Percentiles rank a stretch among this genome's conserved stretches.
These are phyloP conservation scores for Blastobotrys apis DNA, from an alignment of 1,139 yeast species.

Conservation along the genomic window DNA sequence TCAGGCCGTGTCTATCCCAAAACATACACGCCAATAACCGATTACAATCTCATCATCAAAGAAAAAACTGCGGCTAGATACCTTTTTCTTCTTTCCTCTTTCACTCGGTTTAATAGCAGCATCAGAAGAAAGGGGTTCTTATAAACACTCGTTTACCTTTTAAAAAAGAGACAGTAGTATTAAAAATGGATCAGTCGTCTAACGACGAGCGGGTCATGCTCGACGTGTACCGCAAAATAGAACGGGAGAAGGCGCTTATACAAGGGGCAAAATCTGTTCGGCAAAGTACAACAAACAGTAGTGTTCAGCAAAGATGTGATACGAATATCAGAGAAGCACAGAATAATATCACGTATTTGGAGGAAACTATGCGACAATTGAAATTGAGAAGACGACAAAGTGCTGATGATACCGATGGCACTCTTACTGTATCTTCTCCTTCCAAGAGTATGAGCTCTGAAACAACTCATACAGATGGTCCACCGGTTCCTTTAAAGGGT, in stretches of 20 bases:
- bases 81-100: no score
- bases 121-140: no score
- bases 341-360: conserved; percentile 81
- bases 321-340: conserved; percentile 88
- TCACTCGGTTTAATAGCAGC: no score
- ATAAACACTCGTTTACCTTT: no score
- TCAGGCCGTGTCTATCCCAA: not conserved
- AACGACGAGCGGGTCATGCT: conserved; percentile 35
- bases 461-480: conserved; percentile 15
- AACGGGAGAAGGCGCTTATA: conserved; percentile 75
- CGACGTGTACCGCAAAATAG: conserved; percentile 78
- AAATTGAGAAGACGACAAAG: conserved; percentile 34
- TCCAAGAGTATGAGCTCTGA: not conserved
- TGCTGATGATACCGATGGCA: conserved; percentile 8
- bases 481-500: conserved; percentile 23
- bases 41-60: not conserved
- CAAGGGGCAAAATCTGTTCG: conserved; percentile 81
- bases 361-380: conserved; percentile 68
- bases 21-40: not conserved
- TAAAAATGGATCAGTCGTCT: conserved; percentile 7
- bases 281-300: conserved; percentile 68
- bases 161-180: no score
- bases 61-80: no score
- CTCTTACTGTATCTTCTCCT: conserved; percentile 9
- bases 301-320: conserved; percentile 87